Base-by-base conservation (phyloP, 805 yeast genomes). In the Grigorovia jiainica region DNA sequence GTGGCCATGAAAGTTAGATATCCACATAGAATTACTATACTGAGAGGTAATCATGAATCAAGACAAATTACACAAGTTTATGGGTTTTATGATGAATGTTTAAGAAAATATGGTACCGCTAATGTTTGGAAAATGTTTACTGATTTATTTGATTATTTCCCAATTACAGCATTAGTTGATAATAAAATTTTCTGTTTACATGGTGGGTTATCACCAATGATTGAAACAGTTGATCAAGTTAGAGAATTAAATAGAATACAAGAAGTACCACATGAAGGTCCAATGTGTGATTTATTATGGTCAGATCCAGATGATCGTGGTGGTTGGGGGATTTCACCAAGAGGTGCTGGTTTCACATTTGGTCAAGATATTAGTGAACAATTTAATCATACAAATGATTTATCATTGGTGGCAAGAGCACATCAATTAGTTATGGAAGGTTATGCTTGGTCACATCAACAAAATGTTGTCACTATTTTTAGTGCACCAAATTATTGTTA, bases 371-470 rank as follows among this genome's bases (percentile, higher is more conserved):
- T 87, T 55, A 77, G 89, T 51, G 95, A 85, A 61, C 95, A 87
- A 59, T 89, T 89, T 66, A 89, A 89, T 61, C 95, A 87, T 65
- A 81, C 87, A 16, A 89, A 89, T 61, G 87, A 82, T 50, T 70
- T 89, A 49, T 73, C 83, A 40, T 68, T 89, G 48, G 82, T 89
- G 49, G 95, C 97, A 21, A 78, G 97, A 67, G 96, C 96, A 8
- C 97, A 87, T 70, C 97, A 87, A 66, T 73, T 87, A 61, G 95
- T 87, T n/a, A 89, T 89, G 96, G 97, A 87, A 61, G 97, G 97
- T 45, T 89, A 79, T 61, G 77, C 86, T 36, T 89, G 96, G 96
- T 77, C 90, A 32, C 96, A 89, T 67, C 94, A 84, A 64, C 95
- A 89, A 67, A 75, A 79, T 47, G 97, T 89, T 36, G 97, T 89